These are phyloP conservation scores for Metschnikowia anglica DNA, from an alignment of 805 yeast genomes.

Conservation along the genomic window DNA sequence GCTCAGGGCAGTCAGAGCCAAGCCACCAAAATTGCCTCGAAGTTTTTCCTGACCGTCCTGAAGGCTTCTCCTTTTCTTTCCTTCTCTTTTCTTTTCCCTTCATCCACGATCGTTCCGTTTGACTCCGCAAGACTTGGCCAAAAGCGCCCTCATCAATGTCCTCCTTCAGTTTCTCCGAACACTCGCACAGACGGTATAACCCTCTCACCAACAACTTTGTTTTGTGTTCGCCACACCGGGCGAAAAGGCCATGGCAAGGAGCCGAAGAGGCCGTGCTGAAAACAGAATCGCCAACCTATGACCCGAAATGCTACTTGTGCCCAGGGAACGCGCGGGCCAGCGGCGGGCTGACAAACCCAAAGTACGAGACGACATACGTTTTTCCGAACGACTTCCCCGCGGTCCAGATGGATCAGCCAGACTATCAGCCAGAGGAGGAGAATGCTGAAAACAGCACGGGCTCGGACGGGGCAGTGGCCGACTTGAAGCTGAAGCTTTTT, in stretches of 20 bases:
- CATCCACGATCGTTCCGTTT: too few species aligned
- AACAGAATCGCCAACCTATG: constrained; percentile 51
- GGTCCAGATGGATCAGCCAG: constrained; percentile 58
- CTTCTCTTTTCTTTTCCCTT: neutral
- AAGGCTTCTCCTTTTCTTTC: too few species aligned
- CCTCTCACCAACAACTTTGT: constrained; percentile 70
- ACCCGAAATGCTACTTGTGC: constrained; percentile 67
- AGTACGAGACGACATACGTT: constrained; percentile 55
- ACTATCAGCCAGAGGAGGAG: constrained; percentile 24
- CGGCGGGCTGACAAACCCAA: constrained; percentile 53
- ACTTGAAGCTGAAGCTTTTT: constrained; percentile 45
- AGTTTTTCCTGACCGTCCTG: too few species aligned
- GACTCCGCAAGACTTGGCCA: too few species aligned
- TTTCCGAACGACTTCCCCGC: constrained; percentile 74
- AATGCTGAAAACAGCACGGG: constrained; percentile 7
- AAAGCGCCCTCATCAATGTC: too few species aligned
- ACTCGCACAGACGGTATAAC: constrained; percentile 68
- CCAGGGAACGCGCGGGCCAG: constrained; percentile 69
- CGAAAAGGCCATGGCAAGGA: constrained; percentile 82
- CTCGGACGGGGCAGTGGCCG: neutral
- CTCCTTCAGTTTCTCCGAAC: constrained; percentile 50
- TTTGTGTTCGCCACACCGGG: constrained; percentile 72
- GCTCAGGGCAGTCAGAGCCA: too few species aligned
- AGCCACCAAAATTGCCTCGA: too few species aligned
- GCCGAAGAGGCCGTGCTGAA: constrained; percentile 53